These are phyloP conservation scores for Effrenium voratum DNA, from an alignment of 73 alveolate genomes.

Conservation along the genomic window DNA sequence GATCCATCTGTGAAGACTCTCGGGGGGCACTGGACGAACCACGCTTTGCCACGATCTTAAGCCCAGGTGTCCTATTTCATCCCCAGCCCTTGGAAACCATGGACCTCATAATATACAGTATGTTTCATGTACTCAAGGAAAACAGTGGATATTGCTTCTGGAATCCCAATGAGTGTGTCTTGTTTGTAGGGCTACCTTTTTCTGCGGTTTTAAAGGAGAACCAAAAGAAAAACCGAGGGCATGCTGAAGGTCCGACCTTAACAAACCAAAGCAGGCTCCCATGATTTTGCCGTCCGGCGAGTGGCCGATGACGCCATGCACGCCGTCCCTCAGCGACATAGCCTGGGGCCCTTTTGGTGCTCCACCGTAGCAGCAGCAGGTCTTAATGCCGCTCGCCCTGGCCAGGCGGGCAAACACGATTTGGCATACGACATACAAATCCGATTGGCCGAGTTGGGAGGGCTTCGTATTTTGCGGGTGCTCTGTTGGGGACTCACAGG, in stretches of 20 bases:
- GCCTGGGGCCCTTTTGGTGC: slow-evolving; percentile 90
- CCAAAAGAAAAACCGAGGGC: not conserved
- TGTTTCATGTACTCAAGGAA: too few species aligned
- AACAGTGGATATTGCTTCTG: too few species aligned
- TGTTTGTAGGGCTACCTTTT: too few species aligned
- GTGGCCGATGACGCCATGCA: slow-evolving; percentile 80
- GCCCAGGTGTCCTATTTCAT: too few species aligned
- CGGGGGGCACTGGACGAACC: too few species aligned
- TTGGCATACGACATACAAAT: not conserved
- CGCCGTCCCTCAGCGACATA: slow-evolving; percentile 51
- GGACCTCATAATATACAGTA: too few species aligned
- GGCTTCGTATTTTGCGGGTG: too few species aligned
- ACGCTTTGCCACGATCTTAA: too few species aligned
- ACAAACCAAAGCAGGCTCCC: not conserved
- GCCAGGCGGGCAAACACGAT: not conserved
- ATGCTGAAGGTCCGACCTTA: not conserved
- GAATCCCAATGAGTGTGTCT: too few species aligned
- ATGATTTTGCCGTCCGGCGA: not conserved
- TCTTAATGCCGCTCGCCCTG: slow-evolving; percentile 83
- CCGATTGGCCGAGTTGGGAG: not conserved
- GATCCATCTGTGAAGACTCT: too few species aligned
- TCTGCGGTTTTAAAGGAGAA: not conserved
- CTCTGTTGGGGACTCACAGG: too few species aligned
- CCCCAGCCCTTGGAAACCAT: too few species aligned
- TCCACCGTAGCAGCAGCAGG: slow-evolving; percentile 93